Percentiles rank a stretch among this genome's conserved stretches.
These are phyloP conservation scores for Panicum hallii DNA, from an alignment of 202 grass and related monocot genomes.

Conservation along the genomic window DNA sequence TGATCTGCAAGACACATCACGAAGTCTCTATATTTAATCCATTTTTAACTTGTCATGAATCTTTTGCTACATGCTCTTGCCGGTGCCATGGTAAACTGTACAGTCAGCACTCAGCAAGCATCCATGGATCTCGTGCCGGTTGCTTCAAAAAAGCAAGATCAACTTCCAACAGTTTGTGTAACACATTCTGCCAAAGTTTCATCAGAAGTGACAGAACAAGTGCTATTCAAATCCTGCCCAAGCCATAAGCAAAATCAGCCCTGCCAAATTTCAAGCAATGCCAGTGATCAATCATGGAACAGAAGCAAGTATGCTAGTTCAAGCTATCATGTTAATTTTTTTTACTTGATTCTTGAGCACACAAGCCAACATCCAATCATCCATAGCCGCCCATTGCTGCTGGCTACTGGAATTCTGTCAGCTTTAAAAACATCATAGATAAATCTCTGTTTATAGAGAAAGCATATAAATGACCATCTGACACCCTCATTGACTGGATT, in stretches of 20 bases:
- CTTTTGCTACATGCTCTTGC: neutral
- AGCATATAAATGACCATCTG: constrained; percentile 17
- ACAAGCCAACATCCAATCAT: neutral
- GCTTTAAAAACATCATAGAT: neutral
- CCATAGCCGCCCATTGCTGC: neutral
- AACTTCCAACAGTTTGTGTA: neutral
- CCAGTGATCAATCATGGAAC: neutral
- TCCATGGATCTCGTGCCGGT: neutral
- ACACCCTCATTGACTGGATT: neutral
- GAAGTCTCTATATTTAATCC: too few species aligned
- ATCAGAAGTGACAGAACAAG: neutral
- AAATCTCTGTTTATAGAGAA: neutral
- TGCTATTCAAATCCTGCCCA: neutral
- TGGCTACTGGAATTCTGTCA: constrained; percentile 1
- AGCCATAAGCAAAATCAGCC: neutral
- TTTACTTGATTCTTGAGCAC: neutral
- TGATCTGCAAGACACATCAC: neutral
- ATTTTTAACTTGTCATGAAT: too few species aligned
- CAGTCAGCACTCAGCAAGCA: neutral
- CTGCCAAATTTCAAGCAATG: neutral
- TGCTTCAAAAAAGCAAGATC: neutral
- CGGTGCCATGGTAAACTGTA: neutral
- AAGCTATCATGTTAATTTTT: neutral
- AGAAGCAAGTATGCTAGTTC: neutral
- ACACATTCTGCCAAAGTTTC: neutral